Percentiles rank a stretch among this genome's conserved stretches.
Conservation (phyloP, 2,329 filamentous ascomycete species). For the Paracamarosporium sp. region DNA sequence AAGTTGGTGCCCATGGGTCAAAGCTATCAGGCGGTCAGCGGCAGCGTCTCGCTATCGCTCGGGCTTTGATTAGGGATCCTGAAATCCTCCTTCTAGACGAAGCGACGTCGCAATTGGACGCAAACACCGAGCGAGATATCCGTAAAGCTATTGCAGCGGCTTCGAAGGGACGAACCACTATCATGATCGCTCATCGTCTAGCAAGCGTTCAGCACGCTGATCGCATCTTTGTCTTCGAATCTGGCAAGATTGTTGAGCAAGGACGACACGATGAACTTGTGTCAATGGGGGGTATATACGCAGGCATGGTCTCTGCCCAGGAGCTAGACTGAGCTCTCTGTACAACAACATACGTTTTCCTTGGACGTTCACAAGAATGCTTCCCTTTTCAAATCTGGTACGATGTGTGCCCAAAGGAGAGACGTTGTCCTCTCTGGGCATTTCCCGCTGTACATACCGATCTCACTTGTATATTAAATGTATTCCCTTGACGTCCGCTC, state of each 20-base stretch:
- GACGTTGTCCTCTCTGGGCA: not conserved
- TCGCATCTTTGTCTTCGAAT: constrained; percentile 79
- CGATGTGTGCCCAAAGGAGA: not conserved
- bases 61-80: constrained; percentile 55
- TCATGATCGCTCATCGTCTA: constrained; percentile 79
- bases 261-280: constrained; percentile 69
- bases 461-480: not conserved
- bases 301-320: constrained; percentile 45
- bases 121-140: constrained; percentile 52
- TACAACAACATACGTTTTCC: not conserved
- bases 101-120: constrained; percentile 55
- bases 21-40: constrained; percentile 55
- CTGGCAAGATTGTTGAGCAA: constrained; percentile 66
- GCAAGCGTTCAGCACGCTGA: constrained; percentile 81
- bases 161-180: constrained; percentile 61
- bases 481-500: not conserved
- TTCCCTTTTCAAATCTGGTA: not conserved
- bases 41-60: constrained; percentile 54
- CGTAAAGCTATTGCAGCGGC: constrained; percentile 51
- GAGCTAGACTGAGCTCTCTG: constrained; percentile 33
- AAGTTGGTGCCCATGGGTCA: constrained; percentile 52
- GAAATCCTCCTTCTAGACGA: constrained; percentile 56
- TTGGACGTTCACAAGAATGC: not conserved
- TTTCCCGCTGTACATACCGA: not conserved
- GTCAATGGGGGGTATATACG: constrained; percentile 40